These are phyloP conservation scores for Mucor indicus DNA, from an alignment of 371 early-diverging fungal genomes.

Conservation along the genomic window DNA sequence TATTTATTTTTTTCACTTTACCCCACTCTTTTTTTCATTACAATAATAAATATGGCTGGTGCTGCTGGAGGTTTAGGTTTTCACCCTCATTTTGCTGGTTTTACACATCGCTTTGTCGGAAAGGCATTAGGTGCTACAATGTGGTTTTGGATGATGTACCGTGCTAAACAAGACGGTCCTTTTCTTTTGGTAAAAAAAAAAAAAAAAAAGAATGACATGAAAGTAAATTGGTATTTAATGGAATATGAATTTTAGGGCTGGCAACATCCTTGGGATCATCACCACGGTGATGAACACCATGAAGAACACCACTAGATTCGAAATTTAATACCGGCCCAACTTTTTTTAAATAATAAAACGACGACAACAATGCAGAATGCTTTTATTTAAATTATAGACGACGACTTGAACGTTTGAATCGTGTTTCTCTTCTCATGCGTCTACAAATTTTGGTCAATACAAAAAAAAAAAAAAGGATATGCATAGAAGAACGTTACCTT, in stretches of 20 bases:
- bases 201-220: background rate
- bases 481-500: slow-evolving; percentile 31
- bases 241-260: slow-evolving; percentile 42
- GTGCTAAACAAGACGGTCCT: slow-evolving; percentile 78
- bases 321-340: too few species aligned
- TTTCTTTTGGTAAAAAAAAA: slow-evolving; percentile 74
- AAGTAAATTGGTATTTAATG: background rate
- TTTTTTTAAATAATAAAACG: too few species aligned
- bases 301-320: slow-evolving; percentile 52
- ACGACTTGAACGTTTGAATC: slow-evolving; percentile 31
- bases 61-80: slow-evolving; percentile 47
- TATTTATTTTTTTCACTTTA: background rate
- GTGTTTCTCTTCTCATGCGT: slow-evolving; percentile 35
- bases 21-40: slow-evolving; percentile 5
- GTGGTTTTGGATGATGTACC: slow-evolving; percentile 90
- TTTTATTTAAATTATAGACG: too few species aligned
- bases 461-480: background rate
- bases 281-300: slow-evolving; percentile 49
- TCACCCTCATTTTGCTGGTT: slow-evolving; percentile 48
- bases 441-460: slow-evolving; percentile 5
- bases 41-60: slow-evolving; percentile 32
- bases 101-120: slow-evolving; percentile 46
- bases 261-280: slow-evolving; percentile 77
- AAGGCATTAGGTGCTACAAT: slow-evolving; percentile 69
- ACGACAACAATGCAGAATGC: too few species aligned